Conservation (phyloP, 805 yeast genomes). For the Yarrowia deformans region DNA sequence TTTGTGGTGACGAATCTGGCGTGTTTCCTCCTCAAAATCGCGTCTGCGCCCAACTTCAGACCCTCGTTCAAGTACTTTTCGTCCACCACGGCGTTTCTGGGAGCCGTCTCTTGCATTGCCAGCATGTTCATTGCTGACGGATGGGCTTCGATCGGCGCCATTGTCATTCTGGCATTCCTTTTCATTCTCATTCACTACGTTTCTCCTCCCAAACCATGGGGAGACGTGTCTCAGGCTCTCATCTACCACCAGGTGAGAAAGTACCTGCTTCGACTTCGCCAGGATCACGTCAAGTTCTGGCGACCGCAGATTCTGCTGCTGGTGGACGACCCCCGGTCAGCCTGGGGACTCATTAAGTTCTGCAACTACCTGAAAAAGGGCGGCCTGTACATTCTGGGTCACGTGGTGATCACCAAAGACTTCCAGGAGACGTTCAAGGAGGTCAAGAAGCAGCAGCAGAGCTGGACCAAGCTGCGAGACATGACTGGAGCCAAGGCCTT, state of each 20-base stretch:
- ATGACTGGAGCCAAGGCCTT: slow-evolving; percentile 83
- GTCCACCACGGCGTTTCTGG: slow-evolving; percentile 79
- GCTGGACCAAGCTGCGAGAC: slow-evolving; percentile 87
- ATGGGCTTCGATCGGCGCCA: slow-evolving; percentile 78
- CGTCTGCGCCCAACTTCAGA: slow-evolving; percentile 97
- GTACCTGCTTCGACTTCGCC: slow-evolving; percentile 78
- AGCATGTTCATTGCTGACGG: slow-evolving; percentile 98
- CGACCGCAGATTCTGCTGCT: slow-evolving; percentile 90
- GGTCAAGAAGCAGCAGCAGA: slow-evolving; percentile 71
- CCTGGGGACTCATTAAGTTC: slow-evolving; percentile 90
- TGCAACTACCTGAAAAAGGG: slow-evolving; percentile 97
- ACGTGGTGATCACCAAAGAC: slow-evolving; percentile 73
- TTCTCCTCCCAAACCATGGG: slow-evolving; percentile 97
- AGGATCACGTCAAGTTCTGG: slow-evolving; percentile 98
- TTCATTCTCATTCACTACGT: slow-evolving; percentile 84
- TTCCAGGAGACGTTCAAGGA: slow-evolving; percentile 73
- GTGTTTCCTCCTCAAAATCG: slow-evolving; percentile 83
- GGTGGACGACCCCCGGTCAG: slow-evolving; percentile 89
- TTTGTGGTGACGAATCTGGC: slow-evolving; percentile 94
- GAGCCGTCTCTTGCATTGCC: slow-evolving; percentile 69
- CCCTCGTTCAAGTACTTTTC: slow-evolving; percentile 92
- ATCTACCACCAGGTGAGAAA: slow-evolving; percentile 97
- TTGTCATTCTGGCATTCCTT: slow-evolving; percentile 67
- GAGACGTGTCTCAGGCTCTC: slow-evolving; percentile 94
- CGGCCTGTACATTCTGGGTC: slow-evolving; percentile 90